Conservation (phyloP, 75 land plant species). For the Cryptomeria japonica region DNA sequence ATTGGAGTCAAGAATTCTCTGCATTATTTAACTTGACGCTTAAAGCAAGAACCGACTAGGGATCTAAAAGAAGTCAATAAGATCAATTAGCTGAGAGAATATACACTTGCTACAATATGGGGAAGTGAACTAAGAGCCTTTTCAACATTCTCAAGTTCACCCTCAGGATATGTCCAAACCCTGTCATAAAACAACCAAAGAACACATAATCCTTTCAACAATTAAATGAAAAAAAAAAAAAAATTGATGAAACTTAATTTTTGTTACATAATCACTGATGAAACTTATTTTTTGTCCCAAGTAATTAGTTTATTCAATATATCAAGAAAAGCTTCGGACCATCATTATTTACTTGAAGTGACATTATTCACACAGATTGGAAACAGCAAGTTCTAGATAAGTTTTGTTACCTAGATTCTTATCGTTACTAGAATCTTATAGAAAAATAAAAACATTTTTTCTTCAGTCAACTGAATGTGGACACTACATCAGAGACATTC, state of each 20-base stretch:
- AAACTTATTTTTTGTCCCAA: neutral
- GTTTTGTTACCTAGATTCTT: neutral
- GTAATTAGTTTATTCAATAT: neutral
- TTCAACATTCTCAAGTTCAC: slow-evolving; percentile 23
- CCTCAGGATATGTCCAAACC: slow-evolving; percentile 34
- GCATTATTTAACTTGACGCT: neutral
- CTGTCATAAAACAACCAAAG: slow-evolving; percentile 11
- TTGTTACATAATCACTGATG: neutral
- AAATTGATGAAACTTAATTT: neutral
- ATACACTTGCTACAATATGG: slow-evolving; percentile 16
- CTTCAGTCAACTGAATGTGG: neutral
- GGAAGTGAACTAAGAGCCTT: slow-evolving; percentile 23
- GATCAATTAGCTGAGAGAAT: neutral
- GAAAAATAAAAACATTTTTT: neutral
- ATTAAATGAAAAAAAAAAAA: neutral
- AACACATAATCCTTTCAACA: neutral
- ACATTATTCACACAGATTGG: neutral
- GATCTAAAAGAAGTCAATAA: neutral
- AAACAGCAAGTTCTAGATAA: neutral
- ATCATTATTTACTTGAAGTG: neutral
- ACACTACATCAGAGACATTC: neutral
- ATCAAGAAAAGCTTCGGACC: neutral
- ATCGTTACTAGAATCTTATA: neutral
- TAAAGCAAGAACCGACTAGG: neutral
- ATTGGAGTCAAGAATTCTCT: neutral